A percentile compares a stretch with the other conserved stretches of the same genome.
Evolutionary conservation across 1,139 yeast genomes (phyloP).

Genomic region (Hanseniaspora gamundiae): DNA sequence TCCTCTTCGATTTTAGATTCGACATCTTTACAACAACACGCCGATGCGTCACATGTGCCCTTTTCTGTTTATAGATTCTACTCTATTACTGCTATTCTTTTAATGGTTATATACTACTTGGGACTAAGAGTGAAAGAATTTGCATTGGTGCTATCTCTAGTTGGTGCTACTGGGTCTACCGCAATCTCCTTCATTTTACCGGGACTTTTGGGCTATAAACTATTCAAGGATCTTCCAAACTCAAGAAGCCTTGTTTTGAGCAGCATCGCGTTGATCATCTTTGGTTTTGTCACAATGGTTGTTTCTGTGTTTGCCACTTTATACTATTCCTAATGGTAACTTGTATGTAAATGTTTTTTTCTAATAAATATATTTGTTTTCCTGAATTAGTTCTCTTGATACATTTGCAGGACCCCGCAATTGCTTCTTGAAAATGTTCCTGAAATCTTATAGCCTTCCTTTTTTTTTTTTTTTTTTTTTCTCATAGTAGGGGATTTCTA

Average conservation of each 20-base stretch:
- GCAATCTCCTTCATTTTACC: conserved; percentile 87
- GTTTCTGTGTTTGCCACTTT: conserved; percentile 68
- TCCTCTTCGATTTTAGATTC: conserved; percentile 1
- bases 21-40: conserved; percentile 12
- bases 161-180: conserved; percentile 93
- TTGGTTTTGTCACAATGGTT: conserved; percentile 70
- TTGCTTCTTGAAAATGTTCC: too few relatives aligned
- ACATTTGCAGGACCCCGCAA: too few relatives aligned
- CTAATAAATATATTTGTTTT: too few relatives aligned
- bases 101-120: conserved; percentile 41
- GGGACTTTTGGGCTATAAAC: conserved; percentile 72
- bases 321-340: conserved; percentile 25
- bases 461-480: too few relatives aligned
- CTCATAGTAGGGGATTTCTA: too few relatives aligned
- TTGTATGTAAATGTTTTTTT: too few relatives aligned
- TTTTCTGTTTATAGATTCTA: conserved; percentile 39
- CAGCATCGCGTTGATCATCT: conserved; percentile 49
- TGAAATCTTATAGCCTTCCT: too few relatives aligned
- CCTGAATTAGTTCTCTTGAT: too few relatives aligned
- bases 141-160: conserved; percentile 77
- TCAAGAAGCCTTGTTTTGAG: conserved; percentile 17
- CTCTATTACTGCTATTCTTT: conserved; percentile 34
- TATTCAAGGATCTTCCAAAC: conserved; percentile 33
- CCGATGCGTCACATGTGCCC: conserved; percentile 12
- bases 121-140: conserved; percentile 66